Evolutionary conservation across 495 filamentous ascomycete genomes (phyloP).

Genomic region (Penicillium salamii): DNA sequence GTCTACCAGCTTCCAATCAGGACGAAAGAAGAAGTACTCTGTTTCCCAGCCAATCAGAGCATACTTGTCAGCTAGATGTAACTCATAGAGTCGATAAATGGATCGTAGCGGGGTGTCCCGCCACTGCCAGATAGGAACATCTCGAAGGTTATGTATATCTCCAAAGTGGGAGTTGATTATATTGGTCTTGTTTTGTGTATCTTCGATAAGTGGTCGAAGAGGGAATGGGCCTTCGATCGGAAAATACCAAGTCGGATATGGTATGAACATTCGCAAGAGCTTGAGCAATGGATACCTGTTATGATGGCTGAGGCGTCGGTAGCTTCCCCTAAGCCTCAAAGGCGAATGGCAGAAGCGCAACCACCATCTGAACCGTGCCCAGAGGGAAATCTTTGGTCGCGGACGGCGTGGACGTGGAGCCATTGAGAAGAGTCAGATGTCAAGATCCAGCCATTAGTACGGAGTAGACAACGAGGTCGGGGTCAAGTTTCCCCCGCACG

Average conservation of each 20-base stretch:
- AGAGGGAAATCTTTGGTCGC: too few relatives aligned
- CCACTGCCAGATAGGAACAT: slow-evolving; percentile 33
- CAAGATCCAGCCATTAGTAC: neutral
- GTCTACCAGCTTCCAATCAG: slow-evolving; percentile 21
- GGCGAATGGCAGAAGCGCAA: too few relatives aligned
- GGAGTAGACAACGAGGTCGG: too few relatives aligned
- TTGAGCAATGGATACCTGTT: too few relatives aligned
- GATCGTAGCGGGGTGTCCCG: slow-evolving; percentile 38
- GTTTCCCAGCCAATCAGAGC: slow-evolving; percentile 27
- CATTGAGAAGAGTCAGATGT: neutral
- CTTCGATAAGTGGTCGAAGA: slow-evolving; percentile 13
- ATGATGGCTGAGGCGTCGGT: too few relatives aligned
- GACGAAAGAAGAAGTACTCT: slow-evolving; percentile 38
- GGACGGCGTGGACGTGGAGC: too few relatives aligned
- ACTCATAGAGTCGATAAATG: slow-evolving; percentile 40
- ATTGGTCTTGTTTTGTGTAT: slow-evolving; percentile 13
- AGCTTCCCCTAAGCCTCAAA: too few relatives aligned
- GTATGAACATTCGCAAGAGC: neutral
- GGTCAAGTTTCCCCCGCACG: too few relatives aligned
- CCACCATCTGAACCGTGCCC: too few relatives aligned
- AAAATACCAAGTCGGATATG: slow-evolving; percentile 27
- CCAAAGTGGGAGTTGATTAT: neutral
- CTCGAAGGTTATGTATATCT: slow-evolving; percentile 9
- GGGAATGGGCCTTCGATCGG: slow-evolving; percentile 19
- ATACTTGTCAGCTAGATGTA: slow-evolving; percentile 22